phyloP scores from a whole-genome alignment of 805 yeast genomes.

The Candida nanaspora region DNA sequence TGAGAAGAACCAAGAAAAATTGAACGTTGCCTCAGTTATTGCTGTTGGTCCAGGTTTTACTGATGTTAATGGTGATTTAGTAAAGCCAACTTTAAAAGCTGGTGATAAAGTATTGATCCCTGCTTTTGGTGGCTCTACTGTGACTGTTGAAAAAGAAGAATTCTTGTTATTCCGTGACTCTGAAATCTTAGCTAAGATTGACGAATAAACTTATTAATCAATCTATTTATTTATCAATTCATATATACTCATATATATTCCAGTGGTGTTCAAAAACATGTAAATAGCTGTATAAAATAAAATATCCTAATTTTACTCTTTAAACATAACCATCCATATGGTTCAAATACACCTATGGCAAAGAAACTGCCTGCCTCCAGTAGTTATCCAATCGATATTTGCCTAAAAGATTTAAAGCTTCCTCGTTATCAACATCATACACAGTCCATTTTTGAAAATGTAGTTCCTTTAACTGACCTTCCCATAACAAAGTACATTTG shows the following conservation, averaged over 20 bases:
- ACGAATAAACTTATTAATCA: constrained; percentile 33
- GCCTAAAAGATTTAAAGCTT: constrained; percentile 39
- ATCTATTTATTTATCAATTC: background rate
- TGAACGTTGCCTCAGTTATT: constrained; percentile 84
- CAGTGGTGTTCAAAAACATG: too few species aligned
- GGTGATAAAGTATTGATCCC: constrained; percentile 97
- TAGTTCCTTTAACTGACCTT: constrained; percentile 49
- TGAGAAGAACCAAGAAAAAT: constrained; percentile 91
- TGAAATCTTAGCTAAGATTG: constrained; percentile 91
- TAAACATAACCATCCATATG: too few species aligned
- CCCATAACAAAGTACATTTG: constrained; percentile 54
- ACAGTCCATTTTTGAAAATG: constrained; percentile 67
- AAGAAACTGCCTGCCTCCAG: constrained; percentile 38
- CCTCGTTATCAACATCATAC: constrained; percentile 44
- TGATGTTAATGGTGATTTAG: constrained; percentile 65
- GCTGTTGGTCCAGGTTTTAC: constrained; percentile 94
- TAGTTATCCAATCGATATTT: constrained; percentile 52
- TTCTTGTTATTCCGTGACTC: constrained; percentile 71
- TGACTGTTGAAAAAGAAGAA: constrained; percentile 78
- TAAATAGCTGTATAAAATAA: background rate
- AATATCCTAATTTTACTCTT: too few species aligned
- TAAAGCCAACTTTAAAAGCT: constrained; percentile 68
- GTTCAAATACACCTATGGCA: too few species aligned
- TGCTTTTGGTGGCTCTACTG: constrained; percentile 83
- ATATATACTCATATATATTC: too few species aligned